Conservation (phyloP, 352 stramenopile genomes). For the Saprolegnia parasitica region DNA sequence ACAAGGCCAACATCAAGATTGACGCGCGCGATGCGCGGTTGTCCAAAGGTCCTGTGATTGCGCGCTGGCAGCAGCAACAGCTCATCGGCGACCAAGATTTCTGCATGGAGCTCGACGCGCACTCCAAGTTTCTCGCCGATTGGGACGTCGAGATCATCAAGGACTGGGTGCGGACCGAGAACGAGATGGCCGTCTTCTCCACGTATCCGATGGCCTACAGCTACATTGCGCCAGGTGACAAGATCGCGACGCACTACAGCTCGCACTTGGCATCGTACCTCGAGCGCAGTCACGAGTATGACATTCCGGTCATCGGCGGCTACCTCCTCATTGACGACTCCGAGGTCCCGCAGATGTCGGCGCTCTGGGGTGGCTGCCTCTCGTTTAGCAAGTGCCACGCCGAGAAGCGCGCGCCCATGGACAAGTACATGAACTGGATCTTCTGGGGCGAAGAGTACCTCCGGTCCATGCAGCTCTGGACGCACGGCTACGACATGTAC, state of each 20-base stretch:
- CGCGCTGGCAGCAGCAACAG: slow-evolving; percentile 27
- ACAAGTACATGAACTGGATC: slow-evolving; percentile 68
- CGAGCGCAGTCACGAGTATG: neutral
- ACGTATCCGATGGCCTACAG: slow-evolving; percentile 20
- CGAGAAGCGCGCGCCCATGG: slow-evolving; percentile 74
- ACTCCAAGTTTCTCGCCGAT: slow-evolving; percentile 16
- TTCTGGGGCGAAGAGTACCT: slow-evolving; percentile 87
- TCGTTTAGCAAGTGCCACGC: slow-evolving; percentile 80
- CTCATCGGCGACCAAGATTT: slow-evolving; percentile 28
- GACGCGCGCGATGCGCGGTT: slow-evolving; percentile 1
- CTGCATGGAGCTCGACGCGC: slow-evolving; percentile 20
- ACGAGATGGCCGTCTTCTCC: slow-evolving; percentile 24
- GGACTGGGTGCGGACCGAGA: slow-evolving; percentile 22
- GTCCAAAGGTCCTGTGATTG: slow-evolving; percentile 23
- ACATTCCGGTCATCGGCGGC: slow-evolving; percentile 19
- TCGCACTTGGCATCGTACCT: slow-evolving; percentile 22
- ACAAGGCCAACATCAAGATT: slow-evolving; percentile 20
- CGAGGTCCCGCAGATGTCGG: slow-evolving; percentile 42
- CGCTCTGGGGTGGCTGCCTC: slow-evolving; percentile 76
- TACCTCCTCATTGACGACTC: slow-evolving; percentile 17
- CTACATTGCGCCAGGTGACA: slow-evolving; percentile 1
- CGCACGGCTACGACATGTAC: slow-evolving; percentile 87
- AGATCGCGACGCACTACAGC: neutral
- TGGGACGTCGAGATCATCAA: slow-evolving; percentile 20
- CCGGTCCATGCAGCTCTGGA: slow-evolving; percentile 49